Percentiles rank a stretch among this genome's conserved stretches.
Conservation (phyloP, 768 basidiomycete species). For the Rossbeevera mucosa region DNA sequence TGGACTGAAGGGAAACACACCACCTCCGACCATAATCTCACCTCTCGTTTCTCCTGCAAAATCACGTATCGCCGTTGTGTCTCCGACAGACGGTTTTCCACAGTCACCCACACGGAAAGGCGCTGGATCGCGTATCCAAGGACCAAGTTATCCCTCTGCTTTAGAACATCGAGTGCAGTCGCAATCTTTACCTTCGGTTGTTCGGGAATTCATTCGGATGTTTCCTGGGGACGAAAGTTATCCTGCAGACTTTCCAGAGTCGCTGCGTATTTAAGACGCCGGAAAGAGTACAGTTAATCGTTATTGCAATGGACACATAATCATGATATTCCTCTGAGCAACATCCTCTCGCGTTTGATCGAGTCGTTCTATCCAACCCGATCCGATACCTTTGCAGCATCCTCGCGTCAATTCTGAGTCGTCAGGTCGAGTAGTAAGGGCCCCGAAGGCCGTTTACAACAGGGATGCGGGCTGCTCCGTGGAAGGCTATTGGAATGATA, state of each 20-base stretch:
- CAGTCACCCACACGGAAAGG: conserved; percentile 10
- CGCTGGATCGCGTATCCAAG: conserved; percentile 2
- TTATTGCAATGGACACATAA: neutral
- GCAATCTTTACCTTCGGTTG: conserved; percentile 25
- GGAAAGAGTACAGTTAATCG: neutral
- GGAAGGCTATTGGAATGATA: conserved; percentile 39
- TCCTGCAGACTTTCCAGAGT: conserved; percentile 32
- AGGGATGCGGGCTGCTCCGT: conserved; percentile 26
- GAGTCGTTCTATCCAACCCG: conserved; percentile 22
- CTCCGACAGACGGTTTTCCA: neutral
- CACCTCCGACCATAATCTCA: conserved; percentile 17
- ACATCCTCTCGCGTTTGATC: conserved; percentile 8
- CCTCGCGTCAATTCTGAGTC: conserved; percentile 26
- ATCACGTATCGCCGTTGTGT: conserved; percentile 4
- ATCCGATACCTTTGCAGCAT: conserved; percentile 5
- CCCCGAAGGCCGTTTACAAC: conserved; percentile 43
- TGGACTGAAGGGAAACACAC: conserved; percentile 1
- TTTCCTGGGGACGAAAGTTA: conserved; percentile 33
- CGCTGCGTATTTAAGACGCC: conserved; percentile 16
- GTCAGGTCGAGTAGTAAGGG: conserved; percentile 20
- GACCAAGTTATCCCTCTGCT: neutral
- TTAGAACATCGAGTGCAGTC: neutral
- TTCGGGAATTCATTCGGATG: conserved; percentile 31
- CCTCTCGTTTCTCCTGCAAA: conserved; percentile 28
- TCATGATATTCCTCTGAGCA: neutral